phyloP scores from a whole-genome alignment of 1,284 basidiomycete genomes.

The Chiua sp. region DNA sequence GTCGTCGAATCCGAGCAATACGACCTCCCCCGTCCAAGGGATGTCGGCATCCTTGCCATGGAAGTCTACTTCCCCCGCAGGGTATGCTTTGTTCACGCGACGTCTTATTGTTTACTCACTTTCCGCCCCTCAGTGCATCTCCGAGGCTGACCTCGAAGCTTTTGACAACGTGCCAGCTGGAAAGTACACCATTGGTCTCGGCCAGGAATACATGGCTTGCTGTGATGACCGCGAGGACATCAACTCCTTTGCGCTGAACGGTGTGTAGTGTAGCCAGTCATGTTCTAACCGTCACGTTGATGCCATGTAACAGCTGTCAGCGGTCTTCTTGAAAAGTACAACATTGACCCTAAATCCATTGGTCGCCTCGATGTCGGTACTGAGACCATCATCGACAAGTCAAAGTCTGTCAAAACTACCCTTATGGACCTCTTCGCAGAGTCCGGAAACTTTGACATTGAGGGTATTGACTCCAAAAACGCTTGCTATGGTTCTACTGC shows the following conservation, averaged over 20 bases:
- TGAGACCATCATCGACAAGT: conserved; percentile 99
- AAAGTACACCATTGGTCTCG: conserved; percentile 99
- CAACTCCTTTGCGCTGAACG: conserved; percentile 96
- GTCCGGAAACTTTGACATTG: conserved; percentile 95
- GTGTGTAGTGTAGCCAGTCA: conserved; percentile 53
- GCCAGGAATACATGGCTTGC: conserved; percentile 98
- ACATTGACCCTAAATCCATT: conserved; percentile 95
- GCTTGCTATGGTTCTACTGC: conserved; percentile 99
- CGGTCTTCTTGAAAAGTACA: conserved; percentile 92
- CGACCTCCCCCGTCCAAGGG: conserved; percentile 69
- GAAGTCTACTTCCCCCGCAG: conserved; percentile 95
- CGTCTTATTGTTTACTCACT: conserved; percentile 13
- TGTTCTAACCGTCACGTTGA: conserved; percentile 8
- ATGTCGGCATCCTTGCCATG: conserved; percentile 92
- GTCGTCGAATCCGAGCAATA: conserved; percentile 14
- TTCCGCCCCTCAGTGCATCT: conserved; percentile 72
- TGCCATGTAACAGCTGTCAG: conserved; percentile 64
- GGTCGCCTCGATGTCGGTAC: conserved; percentile 98
- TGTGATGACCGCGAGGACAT: conserved; percentile 98
- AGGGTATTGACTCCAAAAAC: conserved; percentile 99
- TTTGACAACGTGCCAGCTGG: conserved; percentile 97
- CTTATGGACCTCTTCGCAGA: conserved; percentile 97
- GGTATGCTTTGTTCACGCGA: conserved; percentile 55
- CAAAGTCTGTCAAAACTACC: conserved; percentile 98
- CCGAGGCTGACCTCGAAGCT: conserved; percentile 93